Evolutionary conservation across 768 basidiomycete species (phyloP), one percentile per base, ranked within the genome.

Genomic region (Hygrocybe punicea): DNA sequence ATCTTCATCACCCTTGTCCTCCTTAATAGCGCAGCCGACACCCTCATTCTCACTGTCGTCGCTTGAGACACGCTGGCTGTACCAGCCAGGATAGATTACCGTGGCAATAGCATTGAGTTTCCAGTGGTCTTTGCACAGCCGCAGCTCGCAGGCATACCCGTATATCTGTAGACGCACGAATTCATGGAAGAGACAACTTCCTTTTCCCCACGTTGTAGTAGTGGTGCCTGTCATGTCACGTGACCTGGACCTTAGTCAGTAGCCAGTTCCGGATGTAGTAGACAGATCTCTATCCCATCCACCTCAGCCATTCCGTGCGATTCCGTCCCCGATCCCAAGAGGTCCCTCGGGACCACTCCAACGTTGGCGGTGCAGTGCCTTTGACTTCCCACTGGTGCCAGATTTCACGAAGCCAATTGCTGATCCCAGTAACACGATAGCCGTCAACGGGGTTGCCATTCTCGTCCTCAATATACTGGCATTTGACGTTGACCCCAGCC

Each of bases 121-220:
- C 65, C 63, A 66, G 35, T 64, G 58, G 23, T 57, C 49, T 40
- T 63, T 55, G 50, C 65, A 66, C 9, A 55, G 46, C 1, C 53
- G 59, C n/a, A 66, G 52, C 55, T 66, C 65, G 2, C 54, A 61
- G 45, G 54, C 62, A 25, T 42, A 23, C 11, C 23, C 17, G 17
- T 47, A 47, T n/a, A 47, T 47, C 21, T 47, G 17, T n/a, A 17
- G 16, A 23, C 17, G 45, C 23, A 47, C 45, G 23, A 47, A 47
- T 13, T 47, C 45, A n/a, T 23, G n/a, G 45, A 47, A 42, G 45
- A 23, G n/a, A 13, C 17, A n/a, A 17, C 17, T 19, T 19, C 45
- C 45, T 47, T 47, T 47, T 47, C 45, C 45, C 45, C 45, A 47
- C 21, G 45, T n/a, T n/a, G n/a, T n/a, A n/a, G n/a, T n/a, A n/a